Conservation (phyloP, 1,284 basidiomycete genomes). For the Trichosporon ovoides region DNA sequence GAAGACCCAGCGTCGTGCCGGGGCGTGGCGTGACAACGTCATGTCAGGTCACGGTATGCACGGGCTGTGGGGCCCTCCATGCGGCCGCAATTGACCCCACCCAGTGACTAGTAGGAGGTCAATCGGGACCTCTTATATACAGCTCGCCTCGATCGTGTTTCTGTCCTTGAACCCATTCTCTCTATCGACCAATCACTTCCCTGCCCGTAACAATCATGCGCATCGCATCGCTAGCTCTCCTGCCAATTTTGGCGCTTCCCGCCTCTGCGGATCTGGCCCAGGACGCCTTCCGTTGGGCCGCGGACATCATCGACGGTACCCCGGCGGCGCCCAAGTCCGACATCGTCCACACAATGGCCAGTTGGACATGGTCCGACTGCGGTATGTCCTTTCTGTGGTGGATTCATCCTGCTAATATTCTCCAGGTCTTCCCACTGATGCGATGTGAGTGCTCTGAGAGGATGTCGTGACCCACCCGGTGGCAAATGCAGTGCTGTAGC, state of each 20-base stretch:
- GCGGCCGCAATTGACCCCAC: too few species aligned
- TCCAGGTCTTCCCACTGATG: slow-evolving; percentile 44
- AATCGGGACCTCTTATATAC: neutral
- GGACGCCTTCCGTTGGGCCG: slow-evolving; percentile 30
- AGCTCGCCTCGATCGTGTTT: too few species aligned
- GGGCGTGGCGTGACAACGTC: too few species aligned
- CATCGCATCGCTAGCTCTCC: slow-evolving; percentile 26
- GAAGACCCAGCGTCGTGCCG: too few species aligned
- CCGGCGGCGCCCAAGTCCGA: slow-evolving; percentile 17
- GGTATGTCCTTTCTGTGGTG: slow-evolving; percentile 29
- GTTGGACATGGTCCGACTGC: slow-evolving; percentile 48
- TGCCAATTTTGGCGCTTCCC: slow-evolving; percentile 22
- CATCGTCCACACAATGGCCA: slow-evolving; percentile 37
- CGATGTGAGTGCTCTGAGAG: slow-evolving; percentile 34
- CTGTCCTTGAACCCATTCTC: neutral
- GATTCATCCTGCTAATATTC: neutral
- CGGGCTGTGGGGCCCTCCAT: too few species aligned
- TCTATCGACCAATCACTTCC: neutral
- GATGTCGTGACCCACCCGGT: neutral
- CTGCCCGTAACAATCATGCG: slow-evolving; percentile 23
- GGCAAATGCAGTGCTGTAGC: slow-evolving; percentile 3
- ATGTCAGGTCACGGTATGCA: too few species aligned
- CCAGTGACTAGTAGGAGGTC: too few species aligned
- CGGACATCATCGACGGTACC: slow-evolving; percentile 25
- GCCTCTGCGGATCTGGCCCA: slow-evolving; percentile 27